Evolutionary conservation across 2,329 filamentous ascomycete species (phyloP).

Genomic region (Beauveria sp.): DNA sequence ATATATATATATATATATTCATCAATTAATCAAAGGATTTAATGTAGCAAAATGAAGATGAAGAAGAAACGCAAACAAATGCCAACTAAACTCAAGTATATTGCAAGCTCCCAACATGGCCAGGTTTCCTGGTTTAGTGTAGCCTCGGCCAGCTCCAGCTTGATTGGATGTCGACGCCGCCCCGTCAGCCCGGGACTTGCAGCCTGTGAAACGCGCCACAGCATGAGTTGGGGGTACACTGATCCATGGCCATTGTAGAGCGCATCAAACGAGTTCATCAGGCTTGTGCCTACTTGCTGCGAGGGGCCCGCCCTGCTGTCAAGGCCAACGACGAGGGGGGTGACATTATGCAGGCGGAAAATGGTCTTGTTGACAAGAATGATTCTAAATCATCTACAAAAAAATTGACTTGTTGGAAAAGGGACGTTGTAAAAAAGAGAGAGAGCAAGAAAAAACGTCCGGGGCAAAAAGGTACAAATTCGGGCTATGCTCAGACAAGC

Average conservation of each 20-base stretch:
- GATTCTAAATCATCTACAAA: slow-evolving; percentile 7
- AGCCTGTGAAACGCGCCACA: slow-evolving; percentile 1
- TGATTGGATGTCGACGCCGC: slow-evolving; percentile 1
- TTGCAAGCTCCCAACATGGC: too few species aligned
- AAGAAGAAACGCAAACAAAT: too few species aligned
- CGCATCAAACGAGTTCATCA: too few species aligned
- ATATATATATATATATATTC: too few species aligned
- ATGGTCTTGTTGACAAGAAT: background rate
- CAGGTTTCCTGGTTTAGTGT: background rate
- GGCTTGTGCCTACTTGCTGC: too few species aligned
- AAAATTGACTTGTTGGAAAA: background rate
- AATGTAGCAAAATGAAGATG: too few species aligned
- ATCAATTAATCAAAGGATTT: too few species aligned
- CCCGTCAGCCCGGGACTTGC: background rate
- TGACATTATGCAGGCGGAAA: background rate
- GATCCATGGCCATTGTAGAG: too few species aligned
- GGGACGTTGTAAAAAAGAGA: background rate
- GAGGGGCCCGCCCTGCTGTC: too few species aligned
- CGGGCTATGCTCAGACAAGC: background rate
- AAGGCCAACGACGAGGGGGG: background rate
- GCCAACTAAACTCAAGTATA: too few species aligned
- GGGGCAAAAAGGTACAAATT: background rate
- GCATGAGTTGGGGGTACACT: background rate
- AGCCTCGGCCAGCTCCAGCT: background rate
- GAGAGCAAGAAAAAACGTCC: background rate